A percentile compares a stretch with the other conserved stretches of the same genome.
Conservation (phyloP, 768 basidiomycete species). For the Boletus reticuloceps region DNA sequence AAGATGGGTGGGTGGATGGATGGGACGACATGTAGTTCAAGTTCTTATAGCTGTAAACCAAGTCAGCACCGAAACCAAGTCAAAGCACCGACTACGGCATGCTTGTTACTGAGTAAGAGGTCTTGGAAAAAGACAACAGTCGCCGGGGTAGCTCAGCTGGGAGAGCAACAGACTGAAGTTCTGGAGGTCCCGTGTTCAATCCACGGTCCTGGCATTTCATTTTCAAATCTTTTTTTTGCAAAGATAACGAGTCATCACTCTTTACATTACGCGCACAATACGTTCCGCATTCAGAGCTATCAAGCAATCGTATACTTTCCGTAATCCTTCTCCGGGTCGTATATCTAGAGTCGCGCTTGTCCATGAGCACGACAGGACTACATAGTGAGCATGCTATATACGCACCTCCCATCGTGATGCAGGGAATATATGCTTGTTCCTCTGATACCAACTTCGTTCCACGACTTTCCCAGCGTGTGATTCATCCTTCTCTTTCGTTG, state of each 20-base stretch:
- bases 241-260: background rate
- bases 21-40: background rate
- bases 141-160: constrained; percentile 71
- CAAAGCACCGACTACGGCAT: background rate
- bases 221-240: constrained; percentile 3
- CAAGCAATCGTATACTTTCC: constrained; percentile 83
- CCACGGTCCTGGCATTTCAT: constrained; percentile 48
- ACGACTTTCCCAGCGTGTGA: constrained; percentile 99
- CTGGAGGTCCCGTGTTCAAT: constrained; percentile 53
- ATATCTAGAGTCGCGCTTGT: constrained; percentile 50
- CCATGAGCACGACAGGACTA: background rate
- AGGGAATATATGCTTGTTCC: constrained; percentile 98
- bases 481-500: constrained; percentile 96
- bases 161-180: constrained; percentile 71
- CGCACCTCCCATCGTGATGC: constrained; percentile 94
- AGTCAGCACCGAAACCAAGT: constrained; percentile 2
- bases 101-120: no score
- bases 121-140: background rate
- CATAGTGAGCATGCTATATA: background rate
- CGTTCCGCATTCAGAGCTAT: background rate
- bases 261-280: background rate
- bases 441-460: constrained; percentile 91
- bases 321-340: constrained; percentile 92
- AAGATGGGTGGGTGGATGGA: background rate
- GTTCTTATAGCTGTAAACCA: constrained; percentile 2